These are phyloP conservation scores for Onygena corvina DNA, from an alignment of 2,329 filamentous ascomycete species.

Conservation along the genomic window DNA sequence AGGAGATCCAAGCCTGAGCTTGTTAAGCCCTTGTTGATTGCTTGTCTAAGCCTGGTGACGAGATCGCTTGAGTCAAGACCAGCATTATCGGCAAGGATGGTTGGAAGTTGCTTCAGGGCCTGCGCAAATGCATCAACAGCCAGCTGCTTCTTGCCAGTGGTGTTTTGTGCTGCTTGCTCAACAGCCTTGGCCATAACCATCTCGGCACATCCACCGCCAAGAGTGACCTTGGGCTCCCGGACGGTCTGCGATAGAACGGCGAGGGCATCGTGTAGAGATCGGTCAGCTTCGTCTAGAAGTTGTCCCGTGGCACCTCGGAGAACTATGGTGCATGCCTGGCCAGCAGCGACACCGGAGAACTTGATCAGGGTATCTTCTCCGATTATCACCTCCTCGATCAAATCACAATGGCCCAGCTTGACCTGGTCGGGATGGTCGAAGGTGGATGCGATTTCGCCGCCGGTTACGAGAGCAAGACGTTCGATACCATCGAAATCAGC, in stretches of 20 bases:
- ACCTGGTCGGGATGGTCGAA: conserved; percentile 97
- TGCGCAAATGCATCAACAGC: conserved; percentile 82
- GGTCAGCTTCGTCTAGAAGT: conserved; percentile 90
- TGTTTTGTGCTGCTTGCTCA: conserved; percentile 80
- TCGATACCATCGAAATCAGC: conserved; percentile 98
- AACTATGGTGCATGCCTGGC: conserved; percentile 91
- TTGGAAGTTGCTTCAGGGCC: conserved; percentile 84
- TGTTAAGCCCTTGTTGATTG: conserved; percentile 87
- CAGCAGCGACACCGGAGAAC: conserved; percentile 90
- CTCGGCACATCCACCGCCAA: conserved; percentile 92
- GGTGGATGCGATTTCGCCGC: conserved; percentile 92
- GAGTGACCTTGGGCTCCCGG: conserved; percentile 81
- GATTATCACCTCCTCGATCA: conserved; percentile 97
- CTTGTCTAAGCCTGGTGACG: conserved; percentile 79
- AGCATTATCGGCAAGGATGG: conserved; percentile 93
- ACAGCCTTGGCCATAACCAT: conserved; percentile 99
- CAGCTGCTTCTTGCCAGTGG: conserved; percentile 92
- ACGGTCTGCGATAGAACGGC: conserved; percentile 95
- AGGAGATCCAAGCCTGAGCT: conserved; percentile 83
- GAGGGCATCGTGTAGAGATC: conserved; percentile 87
- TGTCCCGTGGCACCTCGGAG: conserved; percentile 93
- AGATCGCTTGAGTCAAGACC: conserved; percentile 92
- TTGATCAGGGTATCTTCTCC: conserved; percentile 95
- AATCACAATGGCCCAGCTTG: conserved; percentile 85
- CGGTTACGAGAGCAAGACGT: conserved; percentile 83